A percentile compares a stretch with the other conserved stretches of the same genome.
These are phyloP conservation scores for Dillenia suffruticosa DNA, from an alignment of 164 flowering plant genomes.

Conservation along the genomic window DNA sequence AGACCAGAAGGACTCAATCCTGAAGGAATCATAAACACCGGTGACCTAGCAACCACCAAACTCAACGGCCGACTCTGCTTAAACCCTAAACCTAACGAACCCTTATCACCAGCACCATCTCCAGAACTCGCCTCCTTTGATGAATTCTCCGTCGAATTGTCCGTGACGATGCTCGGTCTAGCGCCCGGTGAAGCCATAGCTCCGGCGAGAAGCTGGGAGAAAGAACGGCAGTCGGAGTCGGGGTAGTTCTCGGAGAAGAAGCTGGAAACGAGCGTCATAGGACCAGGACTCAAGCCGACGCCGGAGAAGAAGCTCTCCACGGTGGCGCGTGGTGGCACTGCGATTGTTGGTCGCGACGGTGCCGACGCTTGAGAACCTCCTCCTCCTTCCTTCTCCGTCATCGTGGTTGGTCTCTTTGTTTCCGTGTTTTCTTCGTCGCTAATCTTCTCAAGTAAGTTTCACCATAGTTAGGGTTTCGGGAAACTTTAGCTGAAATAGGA, in stretches of 20 bases:
- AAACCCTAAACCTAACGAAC: slow-evolving; percentile 21
- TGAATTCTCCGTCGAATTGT: slow-evolving; percentile 8
- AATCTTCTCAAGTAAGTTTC: background rate
- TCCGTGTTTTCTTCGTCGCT: too few relatives aligned
- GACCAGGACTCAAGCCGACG: slow-evolving; percentile 74
- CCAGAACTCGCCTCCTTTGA: slow-evolving; percentile 2
- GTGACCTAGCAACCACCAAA: slow-evolving; percentile 47
- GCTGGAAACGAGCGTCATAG: slow-evolving; percentile 73
- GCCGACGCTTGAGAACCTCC: slow-evolving; percentile 12
- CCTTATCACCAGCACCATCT: slow-evolving; percentile 17
- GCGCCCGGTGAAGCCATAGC: slow-evolving; percentile 77
- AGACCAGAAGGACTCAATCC: slow-evolving; percentile 82
- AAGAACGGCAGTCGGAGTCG: slow-evolving; percentile 49
- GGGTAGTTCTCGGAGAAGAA: slow-evolving; percentile 64
- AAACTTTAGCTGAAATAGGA: slow-evolving; percentile 2
- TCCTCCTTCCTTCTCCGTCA: slow-evolving; percentile 20
- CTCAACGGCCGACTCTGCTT: slow-evolving; percentile 58
- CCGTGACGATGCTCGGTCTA: slow-evolving; percentile 5
- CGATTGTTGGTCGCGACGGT: slow-evolving; percentile 43
- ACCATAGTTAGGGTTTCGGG: slow-evolving; percentile 9
- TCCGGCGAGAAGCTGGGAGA: slow-evolving; percentile 93
- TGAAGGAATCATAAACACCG: slow-evolving; percentile 65
- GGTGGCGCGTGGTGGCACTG: slow-evolving; percentile 57
- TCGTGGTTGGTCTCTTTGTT: background rate
- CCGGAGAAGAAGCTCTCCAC: slow-evolving; percentile 43